Percentiles rank a stretch among this genome's conserved stretches.
Conservation (phyloP, 2,329 filamentous ascomycete species). For the Cytospora leucostoma region DNA sequence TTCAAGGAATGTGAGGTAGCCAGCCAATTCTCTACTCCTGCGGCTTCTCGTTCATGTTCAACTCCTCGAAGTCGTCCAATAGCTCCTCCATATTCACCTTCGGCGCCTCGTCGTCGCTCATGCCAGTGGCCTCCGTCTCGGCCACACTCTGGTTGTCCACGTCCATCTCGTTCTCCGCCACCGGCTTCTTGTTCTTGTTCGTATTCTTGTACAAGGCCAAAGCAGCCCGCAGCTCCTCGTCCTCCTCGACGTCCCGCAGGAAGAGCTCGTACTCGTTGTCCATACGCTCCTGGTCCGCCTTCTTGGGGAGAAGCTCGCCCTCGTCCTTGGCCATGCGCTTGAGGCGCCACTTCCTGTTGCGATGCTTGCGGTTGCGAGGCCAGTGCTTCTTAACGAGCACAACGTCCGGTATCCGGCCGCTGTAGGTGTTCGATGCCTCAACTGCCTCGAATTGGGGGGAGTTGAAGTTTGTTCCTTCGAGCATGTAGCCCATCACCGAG, state of each 20-base stretch:
- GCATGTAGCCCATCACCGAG: conserved; percentile 90
- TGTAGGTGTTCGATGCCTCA: conserved; percentile 74
- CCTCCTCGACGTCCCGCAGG: conserved; percentile 94
- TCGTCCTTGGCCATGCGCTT: conserved; percentile 92
- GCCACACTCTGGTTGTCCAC: conserved; percentile 39
- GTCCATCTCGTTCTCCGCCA: conserved; percentile 38
- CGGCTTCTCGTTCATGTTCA: conserved; percentile 63
- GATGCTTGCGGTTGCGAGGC: conserved; percentile 79
- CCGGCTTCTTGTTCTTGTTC: conserved; percentile 46
- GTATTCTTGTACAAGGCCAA: conserved; percentile 82
- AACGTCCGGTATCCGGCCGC: conserved; percentile 83
- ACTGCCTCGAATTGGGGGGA: conserved; percentile 81
- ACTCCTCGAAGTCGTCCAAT: conserved; percentile 90
- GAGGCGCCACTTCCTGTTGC: conserved; percentile 86
- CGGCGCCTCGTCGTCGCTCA: conserved; percentile 62
- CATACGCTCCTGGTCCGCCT: conserved; percentile 83
- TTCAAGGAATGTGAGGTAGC: background rate
- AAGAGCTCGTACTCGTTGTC: conserved; percentile 97
- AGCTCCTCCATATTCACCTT: conserved; percentile 78
- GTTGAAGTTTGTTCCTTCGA: conserved; percentile 91
- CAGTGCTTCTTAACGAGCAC: conserved; percentile 97
- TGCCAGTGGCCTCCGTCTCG: conserved; percentile 41
- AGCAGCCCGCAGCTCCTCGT: conserved; percentile 81
- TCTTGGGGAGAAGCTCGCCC: conserved; percentile 80
- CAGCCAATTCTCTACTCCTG: conserved; percentile 18